phyloP scores from a whole-genome alignment of 257 asterid species.

The Solanum chaucha region DNA sequence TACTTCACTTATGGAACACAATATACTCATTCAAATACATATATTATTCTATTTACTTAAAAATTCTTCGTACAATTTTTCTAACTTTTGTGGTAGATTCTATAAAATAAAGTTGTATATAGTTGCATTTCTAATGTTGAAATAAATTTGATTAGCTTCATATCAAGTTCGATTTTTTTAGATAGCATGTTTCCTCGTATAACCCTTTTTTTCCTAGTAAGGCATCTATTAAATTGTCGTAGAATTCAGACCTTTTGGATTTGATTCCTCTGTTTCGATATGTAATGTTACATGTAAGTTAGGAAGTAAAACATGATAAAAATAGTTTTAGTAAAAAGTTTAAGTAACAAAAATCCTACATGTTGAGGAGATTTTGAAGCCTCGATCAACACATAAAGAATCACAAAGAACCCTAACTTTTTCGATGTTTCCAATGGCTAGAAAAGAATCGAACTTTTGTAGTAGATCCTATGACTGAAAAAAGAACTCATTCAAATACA shows the following conservation, averaged over 20 bases:
- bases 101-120: constrained; percentile 59
- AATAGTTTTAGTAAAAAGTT: background rate
- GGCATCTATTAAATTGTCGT: constrained; percentile 55
- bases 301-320: background rate
- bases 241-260: constrained; percentile 49
- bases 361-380: background rate
- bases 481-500: constrained; percentile 3
- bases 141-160: background rate
- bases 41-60: constrained; percentile 2
- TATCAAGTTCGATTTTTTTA: background rate
- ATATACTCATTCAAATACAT: too few species aligned
- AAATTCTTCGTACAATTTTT: constrained; percentile 46
- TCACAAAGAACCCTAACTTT: background rate
- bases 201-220: constrained; percentile 43
- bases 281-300: background rate
- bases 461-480: too few species aligned
- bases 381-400: background rate
- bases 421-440: background rate
- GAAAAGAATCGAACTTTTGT: background rate
- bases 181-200: background rate
- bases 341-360: background rate
- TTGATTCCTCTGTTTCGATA: constrained; percentile 48
- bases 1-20: too few species aligned
- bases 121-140: constrained; percentile 42
- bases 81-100: constrained; percentile 49